These are phyloP conservation scores for Picea engelmannii DNA, from an alignment of 83 land plant species.

Conservation along the genomic window DNA sequence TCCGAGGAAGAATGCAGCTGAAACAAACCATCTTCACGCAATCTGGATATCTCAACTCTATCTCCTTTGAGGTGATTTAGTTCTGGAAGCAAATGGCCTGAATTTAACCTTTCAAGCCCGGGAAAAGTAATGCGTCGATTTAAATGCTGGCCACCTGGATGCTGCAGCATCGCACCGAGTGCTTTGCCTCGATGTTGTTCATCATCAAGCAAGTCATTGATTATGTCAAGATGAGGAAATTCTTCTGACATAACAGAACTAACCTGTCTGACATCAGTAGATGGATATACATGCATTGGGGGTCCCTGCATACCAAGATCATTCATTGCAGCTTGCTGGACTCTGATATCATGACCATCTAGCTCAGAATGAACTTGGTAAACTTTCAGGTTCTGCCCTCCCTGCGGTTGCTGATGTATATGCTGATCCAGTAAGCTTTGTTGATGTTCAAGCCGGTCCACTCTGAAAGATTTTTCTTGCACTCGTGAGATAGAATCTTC, in stretches of 20 bases:
- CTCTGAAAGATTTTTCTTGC: slow-evolving; percentile 22
- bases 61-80: background rate
- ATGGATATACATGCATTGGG: background rate
- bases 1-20: slow-evolving; percentile 6
- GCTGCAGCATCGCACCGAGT: slow-evolving; percentile 32
- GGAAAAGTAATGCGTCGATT: slow-evolving; percentile 50
- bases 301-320: slow-evolving; percentile 11
- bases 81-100: background rate
- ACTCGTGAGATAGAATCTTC: slow-evolving; percentile 3
- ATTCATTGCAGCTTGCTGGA: slow-evolving; percentile 4
- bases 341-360: background rate
- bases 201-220: slow-evolving; percentile 88
- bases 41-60: background rate
- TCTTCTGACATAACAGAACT: slow-evolving; percentile 58
- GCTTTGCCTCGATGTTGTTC: slow-evolving; percentile 53
- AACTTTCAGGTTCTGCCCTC: background rate
- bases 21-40: slow-evolving; percentile 8
- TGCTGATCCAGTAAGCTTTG: too few species aligned
- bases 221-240: slow-evolving; percentile 96
- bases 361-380: background rate
- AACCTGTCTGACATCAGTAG: slow-evolving; percentile 10
- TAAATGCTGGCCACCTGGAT: slow-evolving; percentile 27
- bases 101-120: slow-evolving; percentile 1
- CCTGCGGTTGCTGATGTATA: too few species aligned
- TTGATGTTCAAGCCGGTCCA: slow-evolving; percentile 6